A percentile compares a stretch with the other conserved stretches of the same genome.
Evolutionary conservation across 2,329 filamentous ascomycete species (phyloP).

Genomic region (Pseudogymnoascus sp.): DNA sequence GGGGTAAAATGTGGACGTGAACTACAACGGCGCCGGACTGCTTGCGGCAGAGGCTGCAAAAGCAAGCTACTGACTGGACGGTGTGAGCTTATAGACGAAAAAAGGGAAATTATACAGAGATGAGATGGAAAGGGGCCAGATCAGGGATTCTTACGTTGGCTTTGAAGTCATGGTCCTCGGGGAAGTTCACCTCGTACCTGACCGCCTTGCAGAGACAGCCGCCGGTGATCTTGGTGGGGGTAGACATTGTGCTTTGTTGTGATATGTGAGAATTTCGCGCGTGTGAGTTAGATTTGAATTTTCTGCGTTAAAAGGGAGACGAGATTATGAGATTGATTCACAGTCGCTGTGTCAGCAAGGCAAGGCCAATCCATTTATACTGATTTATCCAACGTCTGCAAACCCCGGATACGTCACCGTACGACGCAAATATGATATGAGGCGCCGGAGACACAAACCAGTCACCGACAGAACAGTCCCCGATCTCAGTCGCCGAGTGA

Average conservation of each 20-base stretch:
- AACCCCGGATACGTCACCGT: background rate
- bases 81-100: background rate
- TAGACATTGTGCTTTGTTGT: conserved; percentile 24
- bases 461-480: background rate
- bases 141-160: conserved; percentile 23
- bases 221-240: conserved; percentile 32
- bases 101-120: background rate
- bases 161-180: conserved; percentile 37
- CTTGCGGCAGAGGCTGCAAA: conserved; percentile 49
- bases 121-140: conserved; percentile 1
- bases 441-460: background rate
- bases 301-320: background rate
- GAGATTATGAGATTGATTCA: background rate
- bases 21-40: conserved; percentile 41
- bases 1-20: conserved; percentile 33
- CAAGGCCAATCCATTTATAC: background rate
- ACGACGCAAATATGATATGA: background rate
- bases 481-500: background rate
- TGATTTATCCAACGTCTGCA: background rate
- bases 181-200: conserved; percentile 41
- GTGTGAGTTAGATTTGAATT: background rate
- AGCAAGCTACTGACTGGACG: conserved; percentile 39
- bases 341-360: background rate
- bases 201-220: conserved; percentile 45
- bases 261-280: background rate